Evolutionary conservation across 257 asterid genomes (phyloP), one percentile per base, ranked within the genome.

Genomic region (Verbascum thapsus): DNA sequence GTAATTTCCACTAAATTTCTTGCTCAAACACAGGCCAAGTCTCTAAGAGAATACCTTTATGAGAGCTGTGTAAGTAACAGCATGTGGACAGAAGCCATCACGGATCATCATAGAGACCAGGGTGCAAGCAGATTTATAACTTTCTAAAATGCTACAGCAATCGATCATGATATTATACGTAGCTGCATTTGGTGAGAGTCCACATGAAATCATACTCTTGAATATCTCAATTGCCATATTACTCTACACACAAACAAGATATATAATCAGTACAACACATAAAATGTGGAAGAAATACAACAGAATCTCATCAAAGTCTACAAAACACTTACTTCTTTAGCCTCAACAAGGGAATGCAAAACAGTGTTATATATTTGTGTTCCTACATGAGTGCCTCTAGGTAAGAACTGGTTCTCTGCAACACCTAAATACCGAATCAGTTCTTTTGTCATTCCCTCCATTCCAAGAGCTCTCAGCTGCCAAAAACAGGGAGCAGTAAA

Each of bases 401-500:
- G 62, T 66, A 75, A 62, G 64, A 77, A 75, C 51, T 70, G 78
- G 67, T 77, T 66, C 72, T 88, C 91, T 12, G 90, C 95, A 72
- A 52, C 58, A 39, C 56, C 75, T 61, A 91, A 64, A 69, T 75
- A 81, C 40, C 72, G 78, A 64, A 79, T 51, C 80, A 88, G 76
- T 75, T 86, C 87, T 63, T 64, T 72, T 57, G 71, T 66, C 90
- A 86, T 78, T 67, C 95, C 95, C 77, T 86, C 96, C 69, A 75
- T 64, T 63, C 96, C 96, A 71, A 88, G 81, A 61, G 95, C 92
- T 75, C 69, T 80, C 74, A 91, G 72, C 98, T 91, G 83, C 72
- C 70, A 63, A 69, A 70, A 72, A 67, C 58, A 70, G 63, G 30
- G 69, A 17, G 34, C 50, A 32, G 56, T 48, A 67, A 75, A 62